These are phyloP conservation scores for Lodderomyces orthopsilosis DNA, from an alignment of 1,139 yeast species.

Conservation along the genomic window DNA sequence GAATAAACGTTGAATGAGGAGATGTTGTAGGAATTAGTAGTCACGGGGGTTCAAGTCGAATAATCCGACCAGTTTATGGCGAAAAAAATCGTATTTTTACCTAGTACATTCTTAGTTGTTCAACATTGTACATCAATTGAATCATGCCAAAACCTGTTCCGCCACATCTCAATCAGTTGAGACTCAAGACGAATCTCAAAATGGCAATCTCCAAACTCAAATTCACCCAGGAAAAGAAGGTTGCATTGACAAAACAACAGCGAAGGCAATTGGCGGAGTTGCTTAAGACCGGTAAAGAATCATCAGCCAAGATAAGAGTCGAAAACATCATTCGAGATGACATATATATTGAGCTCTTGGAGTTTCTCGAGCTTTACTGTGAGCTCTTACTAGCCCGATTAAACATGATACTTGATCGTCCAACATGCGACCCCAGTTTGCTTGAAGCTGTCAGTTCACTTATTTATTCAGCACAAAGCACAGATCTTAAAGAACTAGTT, in stretches of 20 bases:
- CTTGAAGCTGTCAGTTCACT: slow-evolving; percentile 74
- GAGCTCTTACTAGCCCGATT: slow-evolving; percentile 79
- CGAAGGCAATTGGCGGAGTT: slow-evolving; percentile 75
- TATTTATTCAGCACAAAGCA: slow-evolving; percentile 66
- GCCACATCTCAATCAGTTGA: slow-evolving; percentile 31
- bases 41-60: too few relatives aligned
- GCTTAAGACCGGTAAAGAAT: slow-evolving; percentile 67
- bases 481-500: slow-evolving; percentile 72
- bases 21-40: not conserved
- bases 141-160: not conserved
- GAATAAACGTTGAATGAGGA: not conserved
- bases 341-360: slow-evolving; percentile 76
- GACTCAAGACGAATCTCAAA: slow-evolving; percentile 68
- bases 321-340: slow-evolving; percentile 87
- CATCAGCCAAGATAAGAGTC: slow-evolving; percentile 80
- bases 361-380: slow-evolving; percentile 77
- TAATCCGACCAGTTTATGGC: too few relatives aligned
- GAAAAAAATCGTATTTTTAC: too few relatives aligned
- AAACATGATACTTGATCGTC: slow-evolving; percentile 48
- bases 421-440: slow-evolving; percentile 58
- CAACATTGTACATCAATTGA: not conserved
- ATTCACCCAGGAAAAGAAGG: slow-evolving; percentile 77
- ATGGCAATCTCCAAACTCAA: slow-evolving; percentile 81
- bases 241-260: slow-evolving; percentile 79
- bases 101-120: too few relatives aligned